Evolutionary conservation across 2,329 filamentous ascomycete species (phyloP), one percentile per base, ranked within the genome.

Genomic region (Podosphaera fusca): DNA sequence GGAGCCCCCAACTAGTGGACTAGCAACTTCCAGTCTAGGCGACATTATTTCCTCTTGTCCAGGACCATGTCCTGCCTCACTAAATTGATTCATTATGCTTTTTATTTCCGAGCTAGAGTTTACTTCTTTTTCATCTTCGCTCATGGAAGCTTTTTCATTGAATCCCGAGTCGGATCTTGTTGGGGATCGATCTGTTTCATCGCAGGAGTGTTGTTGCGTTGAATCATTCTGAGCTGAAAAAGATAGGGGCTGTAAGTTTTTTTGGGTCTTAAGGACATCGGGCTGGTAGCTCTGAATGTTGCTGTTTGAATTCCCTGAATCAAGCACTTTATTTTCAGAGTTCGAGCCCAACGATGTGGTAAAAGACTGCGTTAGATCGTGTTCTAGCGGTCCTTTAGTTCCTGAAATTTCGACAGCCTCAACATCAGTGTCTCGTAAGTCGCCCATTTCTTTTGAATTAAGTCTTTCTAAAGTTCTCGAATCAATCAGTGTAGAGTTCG

Each of bases 11-110:
- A 92, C 73, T 62, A 87, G 76, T 4, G 89, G 87, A 35, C 84
- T 84, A n/a, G 87, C 80, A 59, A 90, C 77, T 68, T 90, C 88
- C 49, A 94, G 70, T 35, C 87, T 78, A 4, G 88, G 88, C 60
- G 88, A 95, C 87, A 95, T 94, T 66, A 95, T 87, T 68, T 94
- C 87, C 55, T 90, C 82, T 60, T 78, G 80, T 4, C 76, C 82
- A 1, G 81, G 84, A 0, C 82, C 85, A 55, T 81, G 80, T 34
- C 80, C 80, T 55, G 80, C 80, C 65, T 86, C 81, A 63, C 84
- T 82, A 64, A 96, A 96, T 70, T 96, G 92, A 60, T 87, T 87
- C 87, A 98, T 96, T 68, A 98, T 96, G 67, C 79, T 94, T 70
- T 95, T 87, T 59, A 98, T 95, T 71, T 98, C 92, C 4, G 84